A percentile compares a stretch with the other conserved stretches of the same genome.
phyloP scores from a whole-genome alignment of 306 rosid species.

The Sindora glabra region DNA sequence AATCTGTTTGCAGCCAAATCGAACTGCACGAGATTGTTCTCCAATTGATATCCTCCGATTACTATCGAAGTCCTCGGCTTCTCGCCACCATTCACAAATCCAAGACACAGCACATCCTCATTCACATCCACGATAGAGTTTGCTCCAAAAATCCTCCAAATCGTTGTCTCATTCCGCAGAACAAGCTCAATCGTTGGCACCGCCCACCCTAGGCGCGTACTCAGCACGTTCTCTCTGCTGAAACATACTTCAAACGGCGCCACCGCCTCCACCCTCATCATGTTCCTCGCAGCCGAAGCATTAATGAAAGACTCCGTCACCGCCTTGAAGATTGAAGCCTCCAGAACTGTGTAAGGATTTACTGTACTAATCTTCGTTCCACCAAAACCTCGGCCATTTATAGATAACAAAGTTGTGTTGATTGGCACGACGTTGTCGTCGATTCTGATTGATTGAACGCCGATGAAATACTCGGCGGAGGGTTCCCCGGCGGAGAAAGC shows the following conservation, averaged over 20 bases:
- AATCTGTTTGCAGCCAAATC: background rate
- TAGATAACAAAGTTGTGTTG: background rate
- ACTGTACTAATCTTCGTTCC: constrained; percentile 42
- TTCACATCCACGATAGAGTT: constrained; percentile 30
- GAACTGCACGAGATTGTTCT: constrained; percentile 14
- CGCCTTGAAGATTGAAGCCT: constrained; percentile 23
- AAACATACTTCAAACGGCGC: constrained; percentile 28
- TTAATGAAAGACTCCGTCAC: too few species aligned
- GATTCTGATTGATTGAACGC: constrained; percentile 14
- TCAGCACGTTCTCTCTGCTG: background rate
- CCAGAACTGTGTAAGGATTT: constrained; percentile 19
- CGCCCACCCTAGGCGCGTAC: background rate
- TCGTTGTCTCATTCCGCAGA: constrained; percentile 15
- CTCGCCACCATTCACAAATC: constrained; percentile 22
- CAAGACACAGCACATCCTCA: constrained; percentile 7
- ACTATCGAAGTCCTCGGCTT: constrained; percentile 14
- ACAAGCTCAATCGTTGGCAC: constrained; percentile 30
- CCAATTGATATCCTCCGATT: constrained; percentile 27
- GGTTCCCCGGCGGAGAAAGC: background rate
- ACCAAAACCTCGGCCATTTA: constrained; percentile 20
- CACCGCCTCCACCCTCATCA: constrained; percentile 14
- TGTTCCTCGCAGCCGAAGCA: background rate
- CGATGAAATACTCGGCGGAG: constrained; percentile 30
- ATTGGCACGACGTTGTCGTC: background rate
- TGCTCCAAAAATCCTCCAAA: constrained; percentile 23